phyloP scores from a whole-genome alignment of 306 rosid species.

The Begonia loranthoides region DNA sequence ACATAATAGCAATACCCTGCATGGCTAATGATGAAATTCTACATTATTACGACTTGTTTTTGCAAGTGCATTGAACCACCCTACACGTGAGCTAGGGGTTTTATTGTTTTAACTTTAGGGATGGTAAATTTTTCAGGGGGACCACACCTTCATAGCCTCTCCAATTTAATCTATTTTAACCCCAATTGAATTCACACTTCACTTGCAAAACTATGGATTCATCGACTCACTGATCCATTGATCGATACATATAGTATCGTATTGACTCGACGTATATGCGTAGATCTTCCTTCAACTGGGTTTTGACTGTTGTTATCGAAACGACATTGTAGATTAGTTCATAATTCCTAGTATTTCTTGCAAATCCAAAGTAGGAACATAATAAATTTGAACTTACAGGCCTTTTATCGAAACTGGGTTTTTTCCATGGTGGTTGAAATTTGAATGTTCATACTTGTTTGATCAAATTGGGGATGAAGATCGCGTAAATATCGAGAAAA shows the following conservation, averaged over 20 bases:
- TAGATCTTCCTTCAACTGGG: no score
- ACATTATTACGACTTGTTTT: conserved; percentile 71
- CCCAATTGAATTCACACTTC: not conserved
- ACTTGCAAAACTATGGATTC: no score
- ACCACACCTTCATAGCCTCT: conserved; percentile 32
- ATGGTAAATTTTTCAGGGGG: conserved; percentile 32
- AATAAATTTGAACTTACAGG: no score
- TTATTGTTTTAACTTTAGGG: conserved; percentile 11
- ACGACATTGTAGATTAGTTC: no score
- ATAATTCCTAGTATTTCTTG: no score
- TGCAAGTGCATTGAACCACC: conserved; percentile 55
- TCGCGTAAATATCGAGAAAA: not conserved
- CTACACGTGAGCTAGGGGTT: conserved; percentile 71
- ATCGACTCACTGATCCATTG: no score
- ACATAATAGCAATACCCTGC: conserved; percentile 87
- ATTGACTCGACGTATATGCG: no score
- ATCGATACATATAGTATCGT: no score
- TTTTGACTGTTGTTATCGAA: no score
- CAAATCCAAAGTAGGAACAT: no score
- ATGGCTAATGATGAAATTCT: conserved; percentile 76
- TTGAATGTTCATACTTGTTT: not conserved
- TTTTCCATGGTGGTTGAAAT: not conserved
- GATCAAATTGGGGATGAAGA: not conserved
- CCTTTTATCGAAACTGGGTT: no score
- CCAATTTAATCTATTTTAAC: not conserved